phyloP scores from a whole-genome alignment of 345 rosid genomes.

The Cardamine resedifolia region DNA sequence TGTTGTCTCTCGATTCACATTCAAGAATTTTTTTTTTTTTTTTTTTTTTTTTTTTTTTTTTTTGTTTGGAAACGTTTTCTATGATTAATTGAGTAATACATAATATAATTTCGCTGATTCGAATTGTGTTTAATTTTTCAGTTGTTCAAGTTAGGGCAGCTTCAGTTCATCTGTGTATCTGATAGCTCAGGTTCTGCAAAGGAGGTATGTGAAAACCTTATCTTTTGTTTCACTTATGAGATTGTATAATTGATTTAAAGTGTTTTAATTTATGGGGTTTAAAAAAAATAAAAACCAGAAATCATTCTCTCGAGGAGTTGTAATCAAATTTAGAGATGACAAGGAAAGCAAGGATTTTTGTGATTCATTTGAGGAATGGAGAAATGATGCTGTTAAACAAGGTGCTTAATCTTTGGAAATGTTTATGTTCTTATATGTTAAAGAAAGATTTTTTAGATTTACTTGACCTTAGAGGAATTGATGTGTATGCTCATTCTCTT shows the following conservation, averaged over 20 bases:
- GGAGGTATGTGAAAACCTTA: conserved; percentile 45
- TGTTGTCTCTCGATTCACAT: conserved; percentile 32
- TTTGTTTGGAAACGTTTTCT: too few relatives aligned
- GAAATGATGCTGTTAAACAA: conserved; percentile 48
- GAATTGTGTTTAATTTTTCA: conserved; percentile 27
- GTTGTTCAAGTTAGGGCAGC: conserved; percentile 75
- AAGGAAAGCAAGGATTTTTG: conserved; percentile 74
- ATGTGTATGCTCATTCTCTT: not conserved
- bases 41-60: too few relatives aligned
- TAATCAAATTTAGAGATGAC: conserved; percentile 62
- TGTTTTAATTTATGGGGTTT: not conserved
- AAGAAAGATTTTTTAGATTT: not conserved
- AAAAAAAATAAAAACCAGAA: too few relatives aligned
- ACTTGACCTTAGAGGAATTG: not conserved
- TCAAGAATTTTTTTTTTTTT: too few relatives aligned
- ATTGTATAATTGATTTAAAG: not conserved
- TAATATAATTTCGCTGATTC: not conserved
- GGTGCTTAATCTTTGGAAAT: conserved; percentile 54
- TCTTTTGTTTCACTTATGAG: not conserved
- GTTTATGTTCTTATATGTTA: conserved; percentile 7
- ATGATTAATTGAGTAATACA: not conserved
- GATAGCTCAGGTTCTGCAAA: conserved; percentile 41
- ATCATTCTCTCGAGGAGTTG: conserved; percentile 60
- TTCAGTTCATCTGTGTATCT: conserved; percentile 62
- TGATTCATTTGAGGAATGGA: conserved; percentile 70